Conservation (phyloP, 768 basidiomycete genomes). For the Podaxis rugospora region DNA sequence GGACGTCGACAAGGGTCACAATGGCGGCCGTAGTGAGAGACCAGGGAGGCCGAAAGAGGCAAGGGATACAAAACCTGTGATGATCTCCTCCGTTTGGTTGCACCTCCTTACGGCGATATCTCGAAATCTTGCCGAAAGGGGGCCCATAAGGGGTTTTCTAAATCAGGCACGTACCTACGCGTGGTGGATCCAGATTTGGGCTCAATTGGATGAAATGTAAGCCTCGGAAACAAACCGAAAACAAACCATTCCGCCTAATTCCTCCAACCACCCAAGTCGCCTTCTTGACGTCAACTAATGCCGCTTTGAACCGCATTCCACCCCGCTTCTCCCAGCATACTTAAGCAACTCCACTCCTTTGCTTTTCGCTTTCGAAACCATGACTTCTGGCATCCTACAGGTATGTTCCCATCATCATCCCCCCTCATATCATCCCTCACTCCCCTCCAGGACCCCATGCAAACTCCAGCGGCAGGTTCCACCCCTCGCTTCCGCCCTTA, state of each 20-base stretch:
- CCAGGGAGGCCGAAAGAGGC: conserved; percentile 15
- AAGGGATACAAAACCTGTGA: conserved; percentile 27
- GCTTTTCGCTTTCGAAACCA: conserved; percentile 21
- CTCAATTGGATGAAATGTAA: conserved; percentile 26
- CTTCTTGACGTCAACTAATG: conserved; percentile 22
- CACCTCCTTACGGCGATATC: conserved; percentile 29
- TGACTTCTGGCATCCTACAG: conserved; percentile 43
- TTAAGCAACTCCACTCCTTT: conserved; percentile 16
- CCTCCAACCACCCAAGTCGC: conserved; percentile 18
- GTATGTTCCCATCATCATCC: conserved; percentile 21
- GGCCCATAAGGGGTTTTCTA: conserved; percentile 21
- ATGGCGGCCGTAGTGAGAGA: conserved; percentile 23
- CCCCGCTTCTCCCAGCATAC: conserved; percentile 17
- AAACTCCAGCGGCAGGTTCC: conserved; percentile 32
- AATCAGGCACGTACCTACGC: conserved; percentile 23
- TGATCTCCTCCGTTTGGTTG: conserved; percentile 31
- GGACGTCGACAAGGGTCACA: conserved; percentile 21
- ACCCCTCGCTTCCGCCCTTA: conserved; percentile 60
- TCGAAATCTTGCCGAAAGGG: conserved; percentile 43
- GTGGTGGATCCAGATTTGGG: conserved; percentile 39
- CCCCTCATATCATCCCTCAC: conserved; percentile 10
- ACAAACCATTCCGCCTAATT: conserved; percentile 23
- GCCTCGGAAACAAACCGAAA: conserved; percentile 31
- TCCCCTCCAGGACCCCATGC: conserved; percentile 36
- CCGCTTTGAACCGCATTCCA: conserved; percentile 20